Evolutionary conservation across 1,139 yeast species (phyloP), one percentile per base, ranked within the genome.

Genomic region (Petasospora fabianii): DNA sequence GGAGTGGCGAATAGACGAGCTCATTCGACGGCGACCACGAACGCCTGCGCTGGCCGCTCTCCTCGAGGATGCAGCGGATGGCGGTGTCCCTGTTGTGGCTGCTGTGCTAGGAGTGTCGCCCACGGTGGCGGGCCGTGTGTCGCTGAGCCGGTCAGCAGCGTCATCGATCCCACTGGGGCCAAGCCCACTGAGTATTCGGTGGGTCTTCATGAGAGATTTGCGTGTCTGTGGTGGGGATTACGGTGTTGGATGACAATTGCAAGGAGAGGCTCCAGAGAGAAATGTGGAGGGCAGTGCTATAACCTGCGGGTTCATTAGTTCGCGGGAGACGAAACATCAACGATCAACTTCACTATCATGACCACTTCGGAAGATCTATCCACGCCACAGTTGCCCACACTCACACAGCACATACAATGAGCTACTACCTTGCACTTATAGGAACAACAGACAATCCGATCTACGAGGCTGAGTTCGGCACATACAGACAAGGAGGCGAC

Each of bases 371-470:
- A n/a, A n/a, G n/a, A n/a, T n/a, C n/a, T n/a, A n/a, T n/a, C n/a
- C n/a, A n/a, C n/a, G n/a, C n/a, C n/a, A n/a, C n/a, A n/a, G n/a
- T n/a, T n/a, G n/a, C n/a, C n/a, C n/a, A n/a, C n/a, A n/a, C n/a
- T n/a, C n/a, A n/a, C n/a, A n/a, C n/a, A n/a, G n/a, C n/a, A n/a
- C n/a, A n/a, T n/a, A n/a, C n/a, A 19, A 77, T 77, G 78, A 83
- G 95, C 24, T 87, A 84, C 65, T 88, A 88, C 62, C 78, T 94
- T 55, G 84, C 95, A 13, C 83, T 92, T 37, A 76, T 92, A 31
- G 97, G 97, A 16, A 83, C 94, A 2, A 73, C 77, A 33, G 98
- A 92, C 59, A 77, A 77, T 46, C 96, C 97, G 1, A 60, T 94
- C 4, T 92, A 88, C 55, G 96, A 88, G 58, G 71, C 88, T 10